These are phyloP conservation scores for Solanum sitiens DNA, from an alignment of 257 asterid genomes.

Conservation along the genomic window DNA sequence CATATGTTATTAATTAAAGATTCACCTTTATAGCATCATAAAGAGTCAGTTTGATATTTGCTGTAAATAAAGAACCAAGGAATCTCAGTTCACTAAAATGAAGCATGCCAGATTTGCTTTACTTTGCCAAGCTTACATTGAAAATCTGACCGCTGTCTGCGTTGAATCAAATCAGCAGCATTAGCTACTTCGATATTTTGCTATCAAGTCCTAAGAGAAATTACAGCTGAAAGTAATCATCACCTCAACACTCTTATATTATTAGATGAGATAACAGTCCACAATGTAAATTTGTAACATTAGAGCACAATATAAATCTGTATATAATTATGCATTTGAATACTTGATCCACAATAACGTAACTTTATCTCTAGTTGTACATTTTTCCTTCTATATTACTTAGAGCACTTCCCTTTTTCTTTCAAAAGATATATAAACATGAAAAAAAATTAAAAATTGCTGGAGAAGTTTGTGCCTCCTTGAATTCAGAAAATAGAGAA, in stretches of 20 bases:
- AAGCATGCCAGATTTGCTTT: neutral
- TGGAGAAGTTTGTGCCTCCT: neutral
- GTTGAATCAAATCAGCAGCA: conserved; percentile 91
- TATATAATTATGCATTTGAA: neutral
- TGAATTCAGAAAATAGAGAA: neutral
- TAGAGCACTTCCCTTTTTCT: neutral
- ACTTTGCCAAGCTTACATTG: conserved; percentile 41
- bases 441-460: no score
- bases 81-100: conserved; percentile 2
- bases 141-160: conserved; percentile 81
- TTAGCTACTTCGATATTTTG: conserved; percentile 66
- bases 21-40: conserved; percentile 49
- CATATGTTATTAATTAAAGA: neutral
- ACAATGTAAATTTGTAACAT: neutral
- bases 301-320: neutral
- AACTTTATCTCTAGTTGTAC: neutral
- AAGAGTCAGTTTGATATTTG: conserved; percentile 51
- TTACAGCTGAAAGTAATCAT: conserved; percentile 28
- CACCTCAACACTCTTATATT: conserved; percentile 10
- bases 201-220: conserved; percentile 58
- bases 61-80: conserved; percentile 21
- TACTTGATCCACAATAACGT: no score
- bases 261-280: neutral
- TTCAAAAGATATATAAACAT: no score
- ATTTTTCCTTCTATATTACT: neutral